phyloP scores from a whole-genome alignment of 257 asterid genomes.

The Lavandula angustifolia region DNA sequence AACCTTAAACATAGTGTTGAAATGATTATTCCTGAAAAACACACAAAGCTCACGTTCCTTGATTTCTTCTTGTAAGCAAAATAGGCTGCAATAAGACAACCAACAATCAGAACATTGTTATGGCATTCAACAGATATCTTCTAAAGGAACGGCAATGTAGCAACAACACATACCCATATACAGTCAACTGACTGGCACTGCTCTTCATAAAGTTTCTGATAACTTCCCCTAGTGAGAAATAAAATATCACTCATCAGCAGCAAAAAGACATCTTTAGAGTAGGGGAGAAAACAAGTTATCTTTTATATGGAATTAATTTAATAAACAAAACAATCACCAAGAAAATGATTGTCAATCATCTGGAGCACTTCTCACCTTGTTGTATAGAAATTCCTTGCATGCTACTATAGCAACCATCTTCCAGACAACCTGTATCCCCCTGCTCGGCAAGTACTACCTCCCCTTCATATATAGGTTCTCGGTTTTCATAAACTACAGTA shows the following conservation, averaged over 20 bases:
- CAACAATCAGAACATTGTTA: constrained; percentile 30
- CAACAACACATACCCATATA: constrained; percentile 66
- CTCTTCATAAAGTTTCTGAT: constrained; percentile 66
- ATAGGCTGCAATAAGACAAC: constrained; percentile 57
- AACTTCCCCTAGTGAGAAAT: constrained; percentile 66
- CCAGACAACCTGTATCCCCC: constrained; percentile 45
- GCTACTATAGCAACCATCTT: constrained; percentile 38
- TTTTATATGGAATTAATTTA: constrained; percentile 22
- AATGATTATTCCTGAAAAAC: constrained; percentile 95
- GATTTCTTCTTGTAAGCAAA: constrained; percentile 81
- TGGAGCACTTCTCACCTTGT: constrained; percentile 59
- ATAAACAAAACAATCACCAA: constrained; percentile 21
- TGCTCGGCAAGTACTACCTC: constrained; percentile 86
- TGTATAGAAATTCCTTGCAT: constrained; percentile 49
- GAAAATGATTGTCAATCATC: constrained; percentile 21
- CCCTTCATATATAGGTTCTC: constrained; percentile 95
- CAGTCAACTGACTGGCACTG: constrained; percentile 92
- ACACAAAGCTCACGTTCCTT: constrained; percentile 95
- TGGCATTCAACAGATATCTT: constrained; percentile 28
- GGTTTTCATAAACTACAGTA: constrained; percentile 44
- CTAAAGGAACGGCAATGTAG: constrained; percentile 25
- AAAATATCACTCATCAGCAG: constrained; percentile 28
- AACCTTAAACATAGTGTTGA: constrained; percentile 98
- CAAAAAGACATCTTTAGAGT: constrained; percentile 2
- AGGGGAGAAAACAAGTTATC: constrained; percentile 7